phyloP scores from a whole-genome alignment of 2,329 filamentous ascomycete genomes.

The Fusarium temperatum region DNA sequence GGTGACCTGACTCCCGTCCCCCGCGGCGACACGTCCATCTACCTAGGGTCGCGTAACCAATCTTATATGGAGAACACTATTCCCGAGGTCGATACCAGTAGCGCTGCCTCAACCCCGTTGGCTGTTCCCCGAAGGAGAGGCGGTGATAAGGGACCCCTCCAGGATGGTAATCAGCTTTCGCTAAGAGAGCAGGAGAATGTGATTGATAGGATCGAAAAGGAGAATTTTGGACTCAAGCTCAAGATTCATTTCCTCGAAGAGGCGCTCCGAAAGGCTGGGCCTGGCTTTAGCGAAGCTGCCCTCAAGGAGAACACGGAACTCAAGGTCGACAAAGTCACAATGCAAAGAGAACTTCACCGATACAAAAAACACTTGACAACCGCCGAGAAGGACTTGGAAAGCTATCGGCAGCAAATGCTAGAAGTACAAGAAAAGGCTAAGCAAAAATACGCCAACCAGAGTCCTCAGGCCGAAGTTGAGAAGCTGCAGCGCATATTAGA shows the following conservation, averaged over 20 bases:
- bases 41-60: conserved; percentile 71
- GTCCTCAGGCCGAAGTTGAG: conserved; percentile 69
- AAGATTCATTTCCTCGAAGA: conserved; percentile 98
- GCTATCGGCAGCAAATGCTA: conserved; percentile 81
- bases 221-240: conserved; percentile 95
- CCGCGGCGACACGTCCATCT: conserved; percentile 75
- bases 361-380: conserved; percentile 85
- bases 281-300: conserved; percentile 87
- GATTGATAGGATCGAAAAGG: conserved; percentile 96
- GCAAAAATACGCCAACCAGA: conserved; percentile 77
- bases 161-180: conserved; percentile 90
- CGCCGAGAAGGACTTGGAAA: conserved; percentile 87
- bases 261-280: conserved; percentile 84
- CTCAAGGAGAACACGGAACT: conserved; percentile 95
- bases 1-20: conserved; percentile 81
- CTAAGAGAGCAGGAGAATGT: conserved; percentile 94
- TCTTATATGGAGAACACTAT: conserved; percentile 75
- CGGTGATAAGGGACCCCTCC: conserved; percentile 73
- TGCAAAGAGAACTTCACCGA: conserved; percentile 85
- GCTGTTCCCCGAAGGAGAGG: conserved; percentile 71
- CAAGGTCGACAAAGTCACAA: conserved; percentile 89
- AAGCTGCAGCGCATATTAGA: conserved; percentile 65
- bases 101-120: conserved; percentile 83
- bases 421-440: conserved; percentile 86
- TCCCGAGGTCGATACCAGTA: conserved; percentile 80